Conservation (phyloP, 2,329 filamentous ascomycete species). For the Penicillium digitatum region DNA sequence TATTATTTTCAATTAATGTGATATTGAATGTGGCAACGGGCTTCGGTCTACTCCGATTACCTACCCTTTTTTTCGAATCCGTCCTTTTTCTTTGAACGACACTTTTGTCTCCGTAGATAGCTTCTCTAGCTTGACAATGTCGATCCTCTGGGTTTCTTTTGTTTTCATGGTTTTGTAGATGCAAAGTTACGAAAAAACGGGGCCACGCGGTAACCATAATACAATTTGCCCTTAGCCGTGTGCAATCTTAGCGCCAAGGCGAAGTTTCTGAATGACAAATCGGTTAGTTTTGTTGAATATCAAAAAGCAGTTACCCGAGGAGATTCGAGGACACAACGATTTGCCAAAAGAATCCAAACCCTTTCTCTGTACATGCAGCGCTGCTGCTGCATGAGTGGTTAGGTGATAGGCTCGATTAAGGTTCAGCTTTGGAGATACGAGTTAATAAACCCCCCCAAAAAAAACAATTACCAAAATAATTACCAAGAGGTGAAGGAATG, state of each 20-base stretch:
- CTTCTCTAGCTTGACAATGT: constrained; percentile 6
- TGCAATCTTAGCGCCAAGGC: constrained; percentile 3
- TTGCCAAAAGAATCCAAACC: not conserved
- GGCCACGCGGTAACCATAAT: constrained; percentile 7
- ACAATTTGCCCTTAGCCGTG: constrained; percentile 12
- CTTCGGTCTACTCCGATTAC: constrained; percentile 4
- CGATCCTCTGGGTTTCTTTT: constrained; percentile 10
- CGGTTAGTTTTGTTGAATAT: constrained; percentile 3
- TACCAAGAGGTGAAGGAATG: constrained; percentile 5
- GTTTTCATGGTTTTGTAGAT: not conserved
- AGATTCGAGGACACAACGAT: not conserved
- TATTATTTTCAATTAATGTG: constrained; percentile 12
- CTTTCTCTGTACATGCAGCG: constrained; percentile 10
- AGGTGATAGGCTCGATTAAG: constrained; percentile 19
- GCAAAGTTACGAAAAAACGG: constrained; percentile 9
- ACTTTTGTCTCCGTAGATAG: constrained; percentile 6
- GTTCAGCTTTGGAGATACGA: constrained; percentile 15
- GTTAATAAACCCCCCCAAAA: constrained; percentile 6
- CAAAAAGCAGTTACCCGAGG: not conserved
- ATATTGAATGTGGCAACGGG: constrained; percentile 21
- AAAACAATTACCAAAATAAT: constrained; percentile 9
- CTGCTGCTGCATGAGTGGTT: constrained; percentile 17
- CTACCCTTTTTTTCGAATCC: not conserved
- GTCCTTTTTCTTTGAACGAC: constrained; percentile 17
- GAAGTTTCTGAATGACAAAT: constrained; percentile 16